phyloP scores from a whole-genome alignment of 2,329 filamentous ascomycete genomes.

The Aspergillus uvarum region DNA sequence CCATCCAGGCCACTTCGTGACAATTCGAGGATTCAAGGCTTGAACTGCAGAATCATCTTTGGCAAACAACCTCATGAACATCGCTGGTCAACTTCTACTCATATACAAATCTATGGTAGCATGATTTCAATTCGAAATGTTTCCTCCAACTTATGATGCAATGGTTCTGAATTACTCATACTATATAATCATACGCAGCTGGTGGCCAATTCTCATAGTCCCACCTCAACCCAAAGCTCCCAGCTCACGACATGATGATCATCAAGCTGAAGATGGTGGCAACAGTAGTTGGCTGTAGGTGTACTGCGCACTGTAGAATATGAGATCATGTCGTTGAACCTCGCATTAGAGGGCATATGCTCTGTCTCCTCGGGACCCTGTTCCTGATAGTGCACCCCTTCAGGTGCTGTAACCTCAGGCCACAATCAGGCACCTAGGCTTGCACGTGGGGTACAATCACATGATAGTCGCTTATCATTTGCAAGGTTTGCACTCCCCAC shows the following conservation, averaged over 20 bases:
- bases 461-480: slow-evolving; percentile 8
- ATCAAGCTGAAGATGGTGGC: background rate
- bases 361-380: no score
- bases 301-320: no score
- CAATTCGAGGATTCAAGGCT: no score
- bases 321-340: no score
- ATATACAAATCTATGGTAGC: background rate
- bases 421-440: background rate
- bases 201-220: background rate
- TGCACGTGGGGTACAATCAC: slow-evolving; percentile 3
- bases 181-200: no score
- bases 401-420: background rate
- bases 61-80: no score
- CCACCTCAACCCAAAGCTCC: background rate
- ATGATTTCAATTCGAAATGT: background rate
- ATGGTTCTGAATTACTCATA: background rate
- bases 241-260: background rate
- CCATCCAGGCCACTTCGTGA: no score
- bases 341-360: no score
- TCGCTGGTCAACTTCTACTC: no score
- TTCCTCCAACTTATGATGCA: background rate
- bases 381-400: no score
- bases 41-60: no score
- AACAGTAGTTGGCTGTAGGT: background rate
- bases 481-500: slow-evolving; percentile 5